A percentile compares a stretch with the other conserved stretches of the same genome.
Conservation (phyloP, 106 monocot genomes). For the Phalaenopsis equestris region DNA sequence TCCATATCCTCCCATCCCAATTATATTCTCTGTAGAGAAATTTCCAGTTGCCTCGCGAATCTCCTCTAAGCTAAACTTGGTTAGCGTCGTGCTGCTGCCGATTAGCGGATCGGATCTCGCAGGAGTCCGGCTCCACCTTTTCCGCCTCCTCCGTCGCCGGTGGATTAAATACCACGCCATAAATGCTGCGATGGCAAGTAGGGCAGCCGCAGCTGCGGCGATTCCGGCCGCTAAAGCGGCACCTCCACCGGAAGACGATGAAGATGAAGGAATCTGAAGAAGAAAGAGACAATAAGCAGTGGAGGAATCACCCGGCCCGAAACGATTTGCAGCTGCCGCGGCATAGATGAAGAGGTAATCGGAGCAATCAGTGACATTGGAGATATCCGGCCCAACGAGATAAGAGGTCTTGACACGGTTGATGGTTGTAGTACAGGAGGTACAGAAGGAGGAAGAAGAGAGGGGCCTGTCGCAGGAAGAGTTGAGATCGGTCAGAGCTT, state of each 20-base stretch:
- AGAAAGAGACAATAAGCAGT: constrained; percentile 61
- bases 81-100: constrained; percentile 45
- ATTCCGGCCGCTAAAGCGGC: constrained; percentile 3
- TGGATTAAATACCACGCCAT: constrained; percentile 7
- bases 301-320: constrained; percentile 45
- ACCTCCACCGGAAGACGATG: background rate
- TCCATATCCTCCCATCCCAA: constrained; percentile 76
- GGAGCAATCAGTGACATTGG: constrained; percentile 62
- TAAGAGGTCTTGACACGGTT: constrained; percentile 34
- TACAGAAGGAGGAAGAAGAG: constrained; percentile 33
- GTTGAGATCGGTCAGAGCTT: constrained; percentile 25
- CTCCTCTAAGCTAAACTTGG: constrained; percentile 64
- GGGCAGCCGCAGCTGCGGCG: background rate
- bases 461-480: constrained; percentile 40
- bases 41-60: constrained; percentile 59
- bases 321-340: constrained; percentile 30
- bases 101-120: constrained; percentile 20
- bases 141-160: constrained; percentile 1
- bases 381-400: constrained; percentile 35
- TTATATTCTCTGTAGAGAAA: constrained; percentile 64
- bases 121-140: background rate
- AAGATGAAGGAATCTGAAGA: constrained; percentile 10
- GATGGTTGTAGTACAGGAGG: constrained; percentile 58
- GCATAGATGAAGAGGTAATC: constrained; percentile 65
- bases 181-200: constrained; percentile 14